Evolutionary conservation across 2,329 filamentous ascomycete genomes (phyloP).

Genomic region (Cordyceps tenuipes): DNA sequence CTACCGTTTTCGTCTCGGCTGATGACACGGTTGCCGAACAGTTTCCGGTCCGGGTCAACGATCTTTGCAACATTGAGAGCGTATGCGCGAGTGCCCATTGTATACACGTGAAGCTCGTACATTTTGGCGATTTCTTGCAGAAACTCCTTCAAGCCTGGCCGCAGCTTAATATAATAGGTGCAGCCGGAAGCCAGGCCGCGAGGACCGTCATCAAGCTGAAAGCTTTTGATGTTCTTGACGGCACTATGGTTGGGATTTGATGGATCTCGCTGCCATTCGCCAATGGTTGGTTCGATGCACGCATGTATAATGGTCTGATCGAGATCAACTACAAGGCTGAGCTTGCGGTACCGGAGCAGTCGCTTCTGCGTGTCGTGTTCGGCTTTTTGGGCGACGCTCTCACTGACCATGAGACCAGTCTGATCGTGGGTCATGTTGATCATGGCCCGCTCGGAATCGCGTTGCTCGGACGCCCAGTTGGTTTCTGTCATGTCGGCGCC

Average conservation of each 20-base stretch:
- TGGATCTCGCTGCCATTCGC: constrained; percentile 86
- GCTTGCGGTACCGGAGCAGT: constrained; percentile 69
- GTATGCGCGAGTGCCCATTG: constrained; percentile 97
- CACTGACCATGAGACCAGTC: constrained; percentile 75
- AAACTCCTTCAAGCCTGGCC: constrained; percentile 77
- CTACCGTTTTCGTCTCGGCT: constrained; percentile 96
- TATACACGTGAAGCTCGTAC: constrained; percentile 97
- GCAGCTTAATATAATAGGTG: constrained; percentile 98
- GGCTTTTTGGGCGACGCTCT: constrained; percentile 67
- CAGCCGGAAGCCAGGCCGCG: constrained; percentile 61
- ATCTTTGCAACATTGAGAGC: constrained; percentile 86
- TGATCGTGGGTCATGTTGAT: constrained; percentile 96
- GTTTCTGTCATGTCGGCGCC: constrained; percentile 93
- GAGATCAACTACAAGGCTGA: constrained; percentile 91
- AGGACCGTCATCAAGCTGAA: constrained; percentile 84
- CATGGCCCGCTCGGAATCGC: constrained; percentile 76
- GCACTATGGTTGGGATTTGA: constrained; percentile 85
- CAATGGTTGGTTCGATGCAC: constrained; percentile 91
- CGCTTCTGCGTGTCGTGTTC: constrained; percentile 83
- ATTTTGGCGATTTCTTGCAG: constrained; percentile 66
- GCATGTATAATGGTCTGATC: constrained; percentile 99
- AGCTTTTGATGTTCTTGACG: constrained; percentile 78
- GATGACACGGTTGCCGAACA: constrained; percentile 91
- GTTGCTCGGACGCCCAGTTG: constrained; percentile 71
- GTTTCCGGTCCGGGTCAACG: constrained; percentile 78